Conservation (phyloP, 768 basidiomycete genomes). For the Gloeophyllum trabeum region DNA sequence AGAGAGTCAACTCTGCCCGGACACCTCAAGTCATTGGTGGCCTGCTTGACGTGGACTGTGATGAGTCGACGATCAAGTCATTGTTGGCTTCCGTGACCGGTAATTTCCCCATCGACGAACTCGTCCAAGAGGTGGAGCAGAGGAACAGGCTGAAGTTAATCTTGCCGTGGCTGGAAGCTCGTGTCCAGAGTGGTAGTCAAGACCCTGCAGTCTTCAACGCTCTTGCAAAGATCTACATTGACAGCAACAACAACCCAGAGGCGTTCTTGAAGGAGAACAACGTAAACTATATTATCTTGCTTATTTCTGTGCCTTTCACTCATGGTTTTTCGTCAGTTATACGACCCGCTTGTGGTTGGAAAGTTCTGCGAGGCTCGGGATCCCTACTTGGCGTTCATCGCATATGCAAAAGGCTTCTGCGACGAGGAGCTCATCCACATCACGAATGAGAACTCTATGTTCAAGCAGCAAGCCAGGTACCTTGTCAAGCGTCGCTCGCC, state of each 20-base stretch:
- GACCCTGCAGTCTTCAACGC: constrained; percentile 95
- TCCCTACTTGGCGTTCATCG: constrained; percentile 97
- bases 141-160: constrained; percentile 95
- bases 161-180: constrained; percentile 92
- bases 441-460: constrained; percentile 99
- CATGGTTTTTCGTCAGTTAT: constrained; percentile 48
- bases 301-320: constrained; percentile 6
- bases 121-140: constrained; percentile 94
- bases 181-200: constrained; percentile 88
- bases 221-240: constrained; percentile 96
- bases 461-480: constrained; percentile 98
- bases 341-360: constrained; percentile 93
- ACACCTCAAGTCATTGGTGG: constrained; percentile 97
- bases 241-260: constrained; percentile 98
- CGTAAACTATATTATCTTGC: constrained; percentile 24
- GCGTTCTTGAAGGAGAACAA: constrained; percentile 98
- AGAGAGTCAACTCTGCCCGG: constrained; percentile 92
- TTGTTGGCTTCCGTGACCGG: constrained; percentile 92
- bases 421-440: constrained; percentile 95
- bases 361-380: constrained; percentile 99
- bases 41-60: constrained; percentile 94
- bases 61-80: constrained; percentile 90
- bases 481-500: constrained; percentile 91
- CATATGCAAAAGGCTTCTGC: constrained; percentile 98
- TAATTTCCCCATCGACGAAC: constrained; percentile 95